Base-by-base conservation (phyloP, 1,284 basidiomycete genomes). In the Pisolithus thermaeus region DNA sequence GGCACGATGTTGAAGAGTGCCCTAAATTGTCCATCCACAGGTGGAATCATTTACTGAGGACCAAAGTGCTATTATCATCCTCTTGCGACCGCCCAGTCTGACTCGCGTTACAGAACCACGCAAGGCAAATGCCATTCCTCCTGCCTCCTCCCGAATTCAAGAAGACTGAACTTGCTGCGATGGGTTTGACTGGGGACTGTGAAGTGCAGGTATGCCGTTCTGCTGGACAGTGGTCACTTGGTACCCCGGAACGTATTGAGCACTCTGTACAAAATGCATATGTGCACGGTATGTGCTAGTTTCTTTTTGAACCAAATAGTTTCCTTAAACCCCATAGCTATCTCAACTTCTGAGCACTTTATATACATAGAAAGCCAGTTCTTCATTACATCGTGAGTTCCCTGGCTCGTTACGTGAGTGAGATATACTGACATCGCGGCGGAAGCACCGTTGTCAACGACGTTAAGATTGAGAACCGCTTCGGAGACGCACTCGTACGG, bases 351-450 rank as follows among this genome's bases (percentile, higher is more conserved):
- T 18, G 93, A 98, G 56, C 90, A 92, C 62, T 94, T 93, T 61
- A 88, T 94, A 22, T 93, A 94, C 70, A 92, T 94, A 54, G 94
- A 98, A 69, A 98, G 98, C 65, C 96, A 99, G 69, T 99, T 98
- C 74, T 99, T 99, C 72, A 94, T 99, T 64, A 91, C 94, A 0
- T 97, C 90, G 80, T 90, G 66, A 64, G 84, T 69, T 20, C 44
- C 36, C 8, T 22, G 14, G 39, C 20, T 30, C 12, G 32, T 35
- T 42, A 28, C 35, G 11, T 20, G 41, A 37, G 25, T 27, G 36
- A 44, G 35, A 27, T n/a, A 39, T 37, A 11, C 28, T 48, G 53
- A 58, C 38, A 7, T 42, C 6, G 40, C 14, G 32, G 35, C 46
- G 22, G 8, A 59, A 91, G 92, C 22, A 97, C 96, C 1, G 75